Evolutionary conservation across 2,329 filamentous ascomycete genomes (phyloP).

Genomic region (Ophiostoma tasmaniense): DNA sequence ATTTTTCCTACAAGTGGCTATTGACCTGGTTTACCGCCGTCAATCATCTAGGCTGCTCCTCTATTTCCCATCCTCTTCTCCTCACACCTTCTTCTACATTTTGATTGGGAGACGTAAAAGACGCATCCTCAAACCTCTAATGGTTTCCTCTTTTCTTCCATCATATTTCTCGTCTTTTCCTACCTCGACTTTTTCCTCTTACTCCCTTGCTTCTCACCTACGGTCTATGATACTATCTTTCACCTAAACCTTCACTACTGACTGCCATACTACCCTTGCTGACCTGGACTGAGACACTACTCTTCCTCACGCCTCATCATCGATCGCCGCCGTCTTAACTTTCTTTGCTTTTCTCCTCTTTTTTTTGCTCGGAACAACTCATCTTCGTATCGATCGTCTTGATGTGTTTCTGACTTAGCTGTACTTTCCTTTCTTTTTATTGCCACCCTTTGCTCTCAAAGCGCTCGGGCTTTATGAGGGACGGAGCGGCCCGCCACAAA

Average conservation of each 20-base stretch:
- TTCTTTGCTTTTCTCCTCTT: not conserved
- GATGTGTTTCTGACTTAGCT: not conserved
- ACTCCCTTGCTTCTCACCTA: not conserved
- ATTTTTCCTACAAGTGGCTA: not conserved
- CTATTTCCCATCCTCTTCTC: not conserved
- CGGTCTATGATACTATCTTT: not conserved
- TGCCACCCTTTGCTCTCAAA: not conserved
- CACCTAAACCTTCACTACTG: not conserved
- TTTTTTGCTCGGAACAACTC: not conserved
- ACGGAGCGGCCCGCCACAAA: not conserved
- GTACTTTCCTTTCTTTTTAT: not conserved
- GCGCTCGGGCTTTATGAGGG: not conserved
- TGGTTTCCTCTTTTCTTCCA: conserved; percentile 1
- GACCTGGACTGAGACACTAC: not conserved
- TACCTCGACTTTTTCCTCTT: conserved; percentile 6
- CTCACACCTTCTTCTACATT: not conserved
- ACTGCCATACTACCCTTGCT: not conserved
- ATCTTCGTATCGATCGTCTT: not conserved
- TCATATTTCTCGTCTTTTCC: not conserved
- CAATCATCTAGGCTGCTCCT: not conserved
- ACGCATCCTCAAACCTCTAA: not conserved
- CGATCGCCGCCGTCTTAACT: not conserved
- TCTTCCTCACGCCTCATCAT: not conserved
- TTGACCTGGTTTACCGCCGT: not conserved
- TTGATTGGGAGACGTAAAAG: not conserved